Conservation (phyloP, 495 filamentous ascomycete species). For the Extremus antarcticus region DNA sequence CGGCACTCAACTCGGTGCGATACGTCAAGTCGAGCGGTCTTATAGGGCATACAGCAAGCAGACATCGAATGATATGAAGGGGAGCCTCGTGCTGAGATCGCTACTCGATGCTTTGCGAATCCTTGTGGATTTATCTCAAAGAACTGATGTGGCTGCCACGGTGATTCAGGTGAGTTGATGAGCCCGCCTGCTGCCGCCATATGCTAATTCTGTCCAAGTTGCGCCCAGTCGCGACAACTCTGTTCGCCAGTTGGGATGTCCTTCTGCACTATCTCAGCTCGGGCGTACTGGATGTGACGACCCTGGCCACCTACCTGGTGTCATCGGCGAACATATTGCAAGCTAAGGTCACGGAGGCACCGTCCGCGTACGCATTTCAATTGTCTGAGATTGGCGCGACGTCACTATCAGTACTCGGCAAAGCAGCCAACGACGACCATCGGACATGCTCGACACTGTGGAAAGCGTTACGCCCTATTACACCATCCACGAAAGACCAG, state of each 20-base stretch:
- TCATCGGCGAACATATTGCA: background rate
- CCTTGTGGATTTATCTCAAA: background rate
- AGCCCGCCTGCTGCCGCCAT: too few species aligned
- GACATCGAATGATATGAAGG: background rate
- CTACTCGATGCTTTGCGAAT: background rate
- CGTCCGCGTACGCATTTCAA: background rate
- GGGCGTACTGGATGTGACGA: background rate
- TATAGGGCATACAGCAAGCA: background rate
- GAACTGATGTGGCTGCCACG: background rate
- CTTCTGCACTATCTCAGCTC: background rate
- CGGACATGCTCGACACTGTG: constrained; percentile 35
- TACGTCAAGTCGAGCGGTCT: background rate
- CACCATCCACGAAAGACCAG: constrained; percentile 42
- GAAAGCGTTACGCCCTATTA: constrained; percentile 56
- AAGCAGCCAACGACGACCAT: background rate
- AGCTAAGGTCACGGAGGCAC: background rate
- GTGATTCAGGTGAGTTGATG: background rate
- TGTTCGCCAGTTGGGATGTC: background rate
- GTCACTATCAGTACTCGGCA: background rate
- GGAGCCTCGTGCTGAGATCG: background rate
- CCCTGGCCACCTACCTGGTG: background rate
- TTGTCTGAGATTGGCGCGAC: background rate
- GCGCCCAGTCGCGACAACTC: background rate
- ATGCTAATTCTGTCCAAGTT: background rate
- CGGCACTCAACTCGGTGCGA: background rate